These are phyloP conservation scores for Cryptomeria japonica DNA, from an alignment of 75 land plant species.

Conservation along the genomic window DNA sequence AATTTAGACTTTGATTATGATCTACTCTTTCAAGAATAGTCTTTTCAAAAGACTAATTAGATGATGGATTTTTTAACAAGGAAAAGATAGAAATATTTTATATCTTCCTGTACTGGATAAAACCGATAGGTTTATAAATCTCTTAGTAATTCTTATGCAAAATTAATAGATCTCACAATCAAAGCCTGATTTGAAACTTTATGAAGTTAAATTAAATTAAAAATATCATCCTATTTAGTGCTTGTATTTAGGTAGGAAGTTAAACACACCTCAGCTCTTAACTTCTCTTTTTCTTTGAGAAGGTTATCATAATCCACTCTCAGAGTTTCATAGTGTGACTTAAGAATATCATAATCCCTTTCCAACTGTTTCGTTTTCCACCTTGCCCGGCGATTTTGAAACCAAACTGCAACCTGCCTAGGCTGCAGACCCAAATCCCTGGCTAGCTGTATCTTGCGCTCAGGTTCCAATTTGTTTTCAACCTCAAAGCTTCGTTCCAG, in stretches of 20 bases:
- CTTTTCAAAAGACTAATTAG: neutral
- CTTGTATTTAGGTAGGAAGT: neutral
- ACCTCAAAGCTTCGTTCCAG: conserved; percentile 66
- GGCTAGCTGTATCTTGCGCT: conserved; percentile 68
- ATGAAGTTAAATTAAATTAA: neutral
- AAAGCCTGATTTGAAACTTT: neutral
- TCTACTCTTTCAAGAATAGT: neutral
- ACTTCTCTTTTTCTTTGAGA: conserved; percentile 40
- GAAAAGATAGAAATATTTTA: neutral
- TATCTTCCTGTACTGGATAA: neutral
- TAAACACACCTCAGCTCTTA: conserved; percentile 52
- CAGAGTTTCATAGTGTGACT: conserved; percentile 39
- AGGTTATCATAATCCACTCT: conserved; percentile 41
- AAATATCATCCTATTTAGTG: neutral
- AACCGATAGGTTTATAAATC: neutral
- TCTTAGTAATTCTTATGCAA: neutral
- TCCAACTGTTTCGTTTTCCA: conserved; percentile 66
- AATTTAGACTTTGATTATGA: neutral
- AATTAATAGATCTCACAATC: neutral
- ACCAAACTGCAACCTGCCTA: conserved; percentile 77
- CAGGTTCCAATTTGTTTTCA: conserved; percentile 75
- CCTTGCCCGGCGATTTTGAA: conserved; percentile 73
- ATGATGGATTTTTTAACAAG: neutral
- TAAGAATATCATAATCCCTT: conserved; percentile 57
- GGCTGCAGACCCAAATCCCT: conserved; percentile 69